Base-by-base conservation (phyloP, 441 rosid genomes). In the Brassica hybrid region DNA sequence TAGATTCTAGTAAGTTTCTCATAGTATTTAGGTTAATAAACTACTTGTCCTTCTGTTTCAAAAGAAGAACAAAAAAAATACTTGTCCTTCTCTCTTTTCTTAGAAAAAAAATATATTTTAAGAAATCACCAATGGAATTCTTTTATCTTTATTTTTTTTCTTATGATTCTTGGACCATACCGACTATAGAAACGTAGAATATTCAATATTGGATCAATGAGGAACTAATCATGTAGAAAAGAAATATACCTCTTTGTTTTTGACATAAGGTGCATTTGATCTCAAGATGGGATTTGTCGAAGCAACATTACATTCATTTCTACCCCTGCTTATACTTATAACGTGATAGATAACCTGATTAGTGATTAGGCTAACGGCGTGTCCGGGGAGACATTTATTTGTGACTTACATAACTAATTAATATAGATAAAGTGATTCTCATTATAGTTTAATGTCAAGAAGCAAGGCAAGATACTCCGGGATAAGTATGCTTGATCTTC, bases 201-300 rank as follows among this genome's bases (percentile, higher is more conserved):
- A 34, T 34, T 34, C 34, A 43, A 43, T 43, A 43, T 41, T 41
- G 48, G 14, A 43, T 12, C 50, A 43, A 6, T 43, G 14, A 43
- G 18, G 17, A 45, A 45, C 54, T 45, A 64, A 65, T 65, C 34
- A 66, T 43, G 70, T 14, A 67, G 2, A 67, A n/a, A 14, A 25
- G 25, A 45, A n/a, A 67, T 13, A n/a, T 48, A 34, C 45, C 19
- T 63, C n/a, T 12, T 65, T 14, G 6, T 48, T 48, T 48, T 65
- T 65, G 27, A 27, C 69, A 19, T 14, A 65, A 41, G 48, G 32
- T 19, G 19, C 19, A 43, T 43, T 38, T 23, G 57, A 43, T 43
- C 36, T 12, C 30, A 66, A 66, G 36, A 13, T 43, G 57, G 18
- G 69, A 38, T 38, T 34, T 36, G 14, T 34, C 7, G 67, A 36